Conservation (phyloP, 2,329 filamentous ascomycete genomes). For the Stachybotrys chartarum region DNA sequence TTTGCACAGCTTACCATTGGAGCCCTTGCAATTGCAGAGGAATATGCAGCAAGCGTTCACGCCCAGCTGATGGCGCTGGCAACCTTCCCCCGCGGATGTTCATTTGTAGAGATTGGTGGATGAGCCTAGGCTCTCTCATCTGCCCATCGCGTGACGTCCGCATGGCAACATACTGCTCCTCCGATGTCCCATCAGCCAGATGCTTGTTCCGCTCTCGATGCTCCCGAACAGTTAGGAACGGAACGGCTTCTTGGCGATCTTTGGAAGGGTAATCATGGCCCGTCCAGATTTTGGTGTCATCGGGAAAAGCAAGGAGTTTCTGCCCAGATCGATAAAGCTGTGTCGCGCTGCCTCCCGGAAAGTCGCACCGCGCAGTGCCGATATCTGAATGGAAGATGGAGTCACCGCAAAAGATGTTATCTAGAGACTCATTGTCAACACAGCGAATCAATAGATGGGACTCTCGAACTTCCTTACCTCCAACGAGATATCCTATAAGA, state of each 20-base stretch:
- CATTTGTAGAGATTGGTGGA: constrained; percentile 44
- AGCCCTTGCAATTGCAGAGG: constrained; percentile 7
- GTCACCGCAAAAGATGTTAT: constrained; percentile 44
- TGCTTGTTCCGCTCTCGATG: constrained; percentile 42
- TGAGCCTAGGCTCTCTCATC: constrained; percentile 35
- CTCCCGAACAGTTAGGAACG: constrained; percentile 36
- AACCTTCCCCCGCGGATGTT: constrained; percentile 43
- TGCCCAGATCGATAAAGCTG: constrained; percentile 35
- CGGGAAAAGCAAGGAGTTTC: constrained; percentile 33
- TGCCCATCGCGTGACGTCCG: constrained; percentile 34
- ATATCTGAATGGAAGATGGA: constrained; percentile 46
- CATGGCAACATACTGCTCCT: constrained; percentile 36
- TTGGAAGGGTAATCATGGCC: constrained; percentile 46
- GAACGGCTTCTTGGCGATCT: constrained; percentile 16
- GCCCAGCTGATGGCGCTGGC: constrained; percentile 16
- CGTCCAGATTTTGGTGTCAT: constrained; percentile 40
- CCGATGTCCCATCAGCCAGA: constrained; percentile 29
- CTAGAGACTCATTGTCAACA: constrained; percentile 8
- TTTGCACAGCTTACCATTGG: too few relatives aligned
- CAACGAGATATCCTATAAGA: constrained; percentile 50
- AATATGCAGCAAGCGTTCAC: neutral
- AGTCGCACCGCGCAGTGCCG: constrained; percentile 46
- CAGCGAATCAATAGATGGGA: neutral
- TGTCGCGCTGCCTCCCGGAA: constrained; percentile 41
- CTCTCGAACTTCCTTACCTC: constrained; percentile 18